Base-by-base conservation (phyloP, 495 filamentous ascomycete species). In the Amniculicola lignicola region DNA sequence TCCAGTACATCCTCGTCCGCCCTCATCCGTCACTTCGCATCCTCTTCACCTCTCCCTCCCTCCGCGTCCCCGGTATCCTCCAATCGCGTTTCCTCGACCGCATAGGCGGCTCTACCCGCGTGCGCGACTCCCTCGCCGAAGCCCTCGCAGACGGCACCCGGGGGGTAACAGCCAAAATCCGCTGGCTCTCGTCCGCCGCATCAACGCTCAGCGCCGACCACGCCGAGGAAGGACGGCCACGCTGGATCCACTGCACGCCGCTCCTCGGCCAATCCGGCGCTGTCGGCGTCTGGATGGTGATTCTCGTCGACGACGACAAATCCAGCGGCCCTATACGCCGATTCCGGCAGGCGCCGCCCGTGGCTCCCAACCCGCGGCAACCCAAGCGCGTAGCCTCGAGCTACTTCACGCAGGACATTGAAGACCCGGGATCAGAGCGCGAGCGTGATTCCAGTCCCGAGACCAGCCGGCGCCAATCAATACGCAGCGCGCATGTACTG, bases 201-300 rank as follows among this genome's bases (percentile, higher is more conserved):
- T 21, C 41, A 15, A 12, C 48, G 16, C 24, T 66, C 15, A 62
- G 73, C 54, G 22, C 69, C n/a, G 55, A 69, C 29, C 56, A 64
- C 22, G 68, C 74, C 18, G 64, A 64, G 11, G 73, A 76, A 27
- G 79, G 78, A 0, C 72, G 78, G 21, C 69, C 73, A 11, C 68
- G 80, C 16, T 87, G 82, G 76, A 80, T 86, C 43, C 82, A 85
- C 59, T 83, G 80, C 65, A 85, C 81, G 23, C 82, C 83, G 10
- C 70, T 86, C 10, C 54, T 81, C 18, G 82, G 83, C 2, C 68
- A 67, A 38, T 76, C 80, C 41, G 79, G 80, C 12, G 67, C 71
- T 9, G 76, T 87, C 4, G 83, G 83, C 36, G 82, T 84, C 0
- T 86, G 82, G 83, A 82, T 87, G 78, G 75, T 86, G 6, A 74